Conservation (phyloP, 2,329 filamentous ascomycete genomes). For the Phialocephala sp. region DNA sequence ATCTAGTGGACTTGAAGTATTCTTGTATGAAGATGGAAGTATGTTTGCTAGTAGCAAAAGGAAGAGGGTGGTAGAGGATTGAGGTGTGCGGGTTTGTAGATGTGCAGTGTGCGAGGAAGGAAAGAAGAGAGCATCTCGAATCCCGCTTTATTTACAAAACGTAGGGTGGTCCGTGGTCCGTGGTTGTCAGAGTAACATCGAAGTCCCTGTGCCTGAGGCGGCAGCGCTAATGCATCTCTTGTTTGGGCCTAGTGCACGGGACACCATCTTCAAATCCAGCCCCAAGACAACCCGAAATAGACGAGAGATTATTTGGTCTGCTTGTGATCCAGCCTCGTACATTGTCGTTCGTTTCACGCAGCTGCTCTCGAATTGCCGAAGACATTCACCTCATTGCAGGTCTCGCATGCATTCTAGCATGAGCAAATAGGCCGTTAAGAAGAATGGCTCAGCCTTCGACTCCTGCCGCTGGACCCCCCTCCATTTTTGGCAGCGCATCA, state of each 20-base stretch:
- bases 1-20: conserved; percentile 50
- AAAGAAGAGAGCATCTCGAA: conserved; percentile 23
- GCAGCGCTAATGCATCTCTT: neutral
- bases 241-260: conserved; percentile 2
- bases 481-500: conserved; percentile 52
- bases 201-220: conserved; percentile 10
- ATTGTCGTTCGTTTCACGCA: conserved; percentile 10
- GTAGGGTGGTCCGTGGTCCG: neutral
- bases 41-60: conserved; percentile 35
- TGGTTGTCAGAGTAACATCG: neutral
- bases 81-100: conserved; percentile 41
- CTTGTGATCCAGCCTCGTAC: conserved; percentile 8
- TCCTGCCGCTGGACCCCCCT: conserved; percentile 46
- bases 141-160: no score
- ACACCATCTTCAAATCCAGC: conserved; percentile 11
- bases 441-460: conserved; percentile 54
- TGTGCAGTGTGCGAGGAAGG: conserved; percentile 40
- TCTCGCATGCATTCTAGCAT: conserved; percentile 11
- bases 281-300: neutral
- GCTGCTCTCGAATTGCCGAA: neutral
- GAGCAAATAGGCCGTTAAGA: conserved; percentile 1
- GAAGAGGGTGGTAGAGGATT: conserved; percentile 39
- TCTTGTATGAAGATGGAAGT: conserved; percentile 38
- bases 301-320: neutral
- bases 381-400: conserved; percentile 3